Percentiles rank a stretch among this genome's conserved stretches.
These are phyloP conservation scores for Seminavis robusta DNA, from an alignment of 108 stramenopile genomes.

Conservation along the genomic window DNA sequence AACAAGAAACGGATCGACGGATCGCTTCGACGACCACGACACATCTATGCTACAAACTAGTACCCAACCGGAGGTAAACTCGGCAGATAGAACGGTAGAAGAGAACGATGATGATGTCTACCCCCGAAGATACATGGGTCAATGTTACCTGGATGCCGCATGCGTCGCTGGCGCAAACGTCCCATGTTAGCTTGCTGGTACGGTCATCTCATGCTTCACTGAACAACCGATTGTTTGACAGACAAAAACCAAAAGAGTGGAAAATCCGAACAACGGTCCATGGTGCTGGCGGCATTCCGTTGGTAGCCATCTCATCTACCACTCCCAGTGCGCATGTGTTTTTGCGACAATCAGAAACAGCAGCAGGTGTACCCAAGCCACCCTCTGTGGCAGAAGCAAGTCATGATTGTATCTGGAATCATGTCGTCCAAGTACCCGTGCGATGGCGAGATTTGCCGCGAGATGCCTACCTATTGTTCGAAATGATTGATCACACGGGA, in stretches of 20 bases:
- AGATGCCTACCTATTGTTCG: constrained; percentile 58
- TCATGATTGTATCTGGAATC: constrained; percentile 31
- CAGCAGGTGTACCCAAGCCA: not conserved
- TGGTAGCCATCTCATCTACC: constrained; percentile 19
- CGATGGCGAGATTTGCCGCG: constrained; percentile 83
- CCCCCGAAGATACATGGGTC: constrained; percentile 34
- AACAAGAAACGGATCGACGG: too few relatives aligned
- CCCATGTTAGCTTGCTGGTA: constrained; percentile 36
- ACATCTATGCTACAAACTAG: too few relatives aligned
- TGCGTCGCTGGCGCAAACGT: constrained; percentile 40
- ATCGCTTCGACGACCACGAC: too few relatives aligned
- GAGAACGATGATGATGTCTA: too few relatives aligned
- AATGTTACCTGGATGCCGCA: constrained; percentile 64
- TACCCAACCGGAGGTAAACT: too few relatives aligned
- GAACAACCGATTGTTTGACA: not conserved
- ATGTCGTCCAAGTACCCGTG: constrained; percentile 48
- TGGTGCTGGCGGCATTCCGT: constrained; percentile 23
- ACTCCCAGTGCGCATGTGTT: constrained; percentile 8
- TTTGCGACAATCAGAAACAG: not conserved
- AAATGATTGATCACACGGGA: constrained; percentile 29
- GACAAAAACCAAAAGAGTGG: constrained; percentile 12
- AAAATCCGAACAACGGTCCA: constrained; percentile 13
- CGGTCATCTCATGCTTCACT: constrained; percentile 22
- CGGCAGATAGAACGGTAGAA: too few relatives aligned
- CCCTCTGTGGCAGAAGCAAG: constrained; percentile 21